These are phyloP conservation scores for Elongisporangium senticosum DNA, from an alignment of 352 stramenopile genomes.

Conservation along the genomic window DNA sequence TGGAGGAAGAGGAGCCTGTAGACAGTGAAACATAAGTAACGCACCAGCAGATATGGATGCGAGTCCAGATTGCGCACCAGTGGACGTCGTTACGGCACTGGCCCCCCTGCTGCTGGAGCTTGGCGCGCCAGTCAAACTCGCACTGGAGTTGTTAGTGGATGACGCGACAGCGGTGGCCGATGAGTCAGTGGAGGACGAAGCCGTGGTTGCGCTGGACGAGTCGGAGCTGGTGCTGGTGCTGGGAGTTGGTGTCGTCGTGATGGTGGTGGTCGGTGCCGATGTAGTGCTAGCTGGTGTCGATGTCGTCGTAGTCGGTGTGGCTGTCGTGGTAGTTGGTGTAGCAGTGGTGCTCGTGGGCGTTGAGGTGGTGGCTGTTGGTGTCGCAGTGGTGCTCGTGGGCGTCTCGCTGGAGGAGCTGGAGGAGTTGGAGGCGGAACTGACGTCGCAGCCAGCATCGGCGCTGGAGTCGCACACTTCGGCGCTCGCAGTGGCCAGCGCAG, in stretches of 20 bases:
- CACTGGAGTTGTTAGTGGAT: too few species aligned
- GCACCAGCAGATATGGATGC: too few species aligned
- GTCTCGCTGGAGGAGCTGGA: slow-evolving; percentile 29
- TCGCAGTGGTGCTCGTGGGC: background rate
- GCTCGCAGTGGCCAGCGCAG: too few species aligned
- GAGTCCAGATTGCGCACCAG: too few species aligned
- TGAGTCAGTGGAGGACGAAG: background rate
- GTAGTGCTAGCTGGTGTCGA: too few species aligned
- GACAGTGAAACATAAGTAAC: too few species aligned
- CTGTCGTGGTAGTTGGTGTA: slow-evolving; percentile 9
- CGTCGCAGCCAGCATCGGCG: slow-evolving; percentile 46
- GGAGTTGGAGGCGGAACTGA: too few species aligned
- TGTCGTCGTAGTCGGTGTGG: slow-evolving; percentile 1
- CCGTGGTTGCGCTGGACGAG: slow-evolving; percentile 6
- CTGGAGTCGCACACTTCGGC: slow-evolving; percentile 37
- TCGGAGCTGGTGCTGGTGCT: slow-evolving; percentile 10
- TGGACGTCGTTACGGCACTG: too few species aligned
- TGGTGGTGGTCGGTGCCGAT: slow-evolving; percentile 2
- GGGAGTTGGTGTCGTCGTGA: slow-evolving; percentile 14
- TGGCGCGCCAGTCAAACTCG: too few species aligned
- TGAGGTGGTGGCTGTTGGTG: slow-evolving; percentile 5
- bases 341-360: slow-evolving; percentile 9
- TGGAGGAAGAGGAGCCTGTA: too few species aligned
- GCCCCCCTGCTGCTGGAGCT: too few species aligned
- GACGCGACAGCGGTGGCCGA: too few species aligned